phyloP scores from a whole-genome alignment of 192 early-diverging fungal species.

The Lobosporangium transversale region DNA sequence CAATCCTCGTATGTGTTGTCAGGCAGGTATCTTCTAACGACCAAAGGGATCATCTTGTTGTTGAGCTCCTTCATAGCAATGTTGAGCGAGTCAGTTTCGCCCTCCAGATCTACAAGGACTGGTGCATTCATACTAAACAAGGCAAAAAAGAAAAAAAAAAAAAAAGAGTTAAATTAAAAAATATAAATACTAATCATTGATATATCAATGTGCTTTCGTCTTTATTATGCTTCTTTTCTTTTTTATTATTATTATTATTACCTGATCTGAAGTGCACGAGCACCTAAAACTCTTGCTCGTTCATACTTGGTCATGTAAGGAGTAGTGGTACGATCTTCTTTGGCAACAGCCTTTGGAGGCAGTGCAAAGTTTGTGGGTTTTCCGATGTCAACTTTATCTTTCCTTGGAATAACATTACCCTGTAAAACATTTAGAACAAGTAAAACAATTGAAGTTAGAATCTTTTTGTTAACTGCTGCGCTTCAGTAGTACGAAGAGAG shows the following conservation, averaged over 20 bases:
- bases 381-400: conserved; percentile 29
- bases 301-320: conserved; percentile 99
- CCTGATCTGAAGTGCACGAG: conserved; percentile 94
- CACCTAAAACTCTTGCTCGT: conserved; percentile 87
- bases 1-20: conserved; percentile 96
- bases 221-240: neutral
- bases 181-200: neutral
- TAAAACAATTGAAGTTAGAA: too few species aligned
- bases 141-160: neutral
- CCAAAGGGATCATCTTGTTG: conserved; percentile 91
- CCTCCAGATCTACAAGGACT: conserved; percentile 93
- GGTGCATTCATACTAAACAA: conserved; percentile 93
- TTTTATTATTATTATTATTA: conserved; percentile 11
- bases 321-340: conserved; percentile 88
- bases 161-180: neutral
- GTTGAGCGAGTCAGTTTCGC: conserved; percentile 91
- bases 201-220: neutral
- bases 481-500: too few species aligned
- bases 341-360: conserved; percentile 55
- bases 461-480: too few species aligned
- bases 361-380: conserved; percentile 16
- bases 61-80: conserved; percentile 97
- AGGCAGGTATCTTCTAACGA: conserved; percentile 92
- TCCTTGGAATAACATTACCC: conserved; percentile 7
- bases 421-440: too few species aligned